These are phyloP conservation scores for Mentha longifolia DNA, from an alignment of 257 asterid species.

Conservation along the genomic window DNA sequence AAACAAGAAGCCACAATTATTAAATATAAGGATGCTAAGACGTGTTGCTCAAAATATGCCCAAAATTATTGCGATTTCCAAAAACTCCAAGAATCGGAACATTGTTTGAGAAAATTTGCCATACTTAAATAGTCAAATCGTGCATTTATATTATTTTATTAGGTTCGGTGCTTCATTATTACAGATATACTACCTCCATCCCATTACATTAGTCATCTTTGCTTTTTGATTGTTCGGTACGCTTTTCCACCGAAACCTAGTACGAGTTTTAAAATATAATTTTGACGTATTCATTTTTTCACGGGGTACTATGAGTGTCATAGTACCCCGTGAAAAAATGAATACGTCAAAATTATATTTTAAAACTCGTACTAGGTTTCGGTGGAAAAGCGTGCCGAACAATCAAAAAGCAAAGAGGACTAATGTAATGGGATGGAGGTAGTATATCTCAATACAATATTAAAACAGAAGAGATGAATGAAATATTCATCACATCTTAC, in stretches of 20 bases:
- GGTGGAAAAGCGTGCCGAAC: not conserved
- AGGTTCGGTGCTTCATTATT: not conserved
- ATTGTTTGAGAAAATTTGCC: not conserved
- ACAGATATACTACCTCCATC: too few relatives aligned
- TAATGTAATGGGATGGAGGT: too few relatives aligned
- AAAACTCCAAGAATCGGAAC: not conserved
- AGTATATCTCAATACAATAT: not conserved
- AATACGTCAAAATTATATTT: too few relatives aligned
- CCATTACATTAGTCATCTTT: too few relatives aligned
- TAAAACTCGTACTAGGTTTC: too few relatives aligned
- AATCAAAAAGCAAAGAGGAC: too few relatives aligned
- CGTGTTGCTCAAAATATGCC: slow-evolving; percentile 9
- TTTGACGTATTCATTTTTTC: too few relatives aligned
- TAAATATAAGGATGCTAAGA: not conserved
- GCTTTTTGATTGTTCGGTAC: too few relatives aligned
- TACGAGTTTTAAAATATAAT: too few relatives aligned
- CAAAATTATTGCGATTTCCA: slow-evolving; percentile 3
- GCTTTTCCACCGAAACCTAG: too few relatives aligned
- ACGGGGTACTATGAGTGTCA: too few relatives aligned
- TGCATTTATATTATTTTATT: not conserved
- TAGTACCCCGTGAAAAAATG: too few relatives aligned
- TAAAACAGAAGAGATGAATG: not conserved
- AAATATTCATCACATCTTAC: not conserved
- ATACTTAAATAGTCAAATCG: not conserved
- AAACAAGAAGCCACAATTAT: slow-evolving; percentile 17